Evolutionary conservation across 352 stramenopile species (phyloP).

Genomic region (Phytophthora sp.): DNA sequence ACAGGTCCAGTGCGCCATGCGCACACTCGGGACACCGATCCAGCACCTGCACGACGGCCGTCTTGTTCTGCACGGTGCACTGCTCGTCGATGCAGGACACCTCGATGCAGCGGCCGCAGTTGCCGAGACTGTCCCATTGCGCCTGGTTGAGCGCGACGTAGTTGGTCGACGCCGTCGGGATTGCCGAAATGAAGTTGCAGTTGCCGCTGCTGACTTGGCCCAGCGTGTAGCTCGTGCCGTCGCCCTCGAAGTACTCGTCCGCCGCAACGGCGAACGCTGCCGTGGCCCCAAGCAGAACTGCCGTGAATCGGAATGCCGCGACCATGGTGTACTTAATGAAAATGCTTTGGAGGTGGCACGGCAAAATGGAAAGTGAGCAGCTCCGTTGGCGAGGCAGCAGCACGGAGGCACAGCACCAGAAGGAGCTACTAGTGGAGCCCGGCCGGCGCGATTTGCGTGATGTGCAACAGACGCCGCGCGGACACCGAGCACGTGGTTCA

Average conservation of each 20-base stretch:
- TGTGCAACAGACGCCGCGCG: slow-evolving; percentile 16
- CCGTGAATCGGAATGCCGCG: slow-evolving; percentile 10
- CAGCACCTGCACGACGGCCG: slow-evolving; percentile 67
- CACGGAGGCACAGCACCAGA: slow-evolving; percentile 12
- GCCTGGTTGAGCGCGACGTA: slow-evolving; percentile 75
- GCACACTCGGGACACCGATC: slow-evolving; percentile 78
- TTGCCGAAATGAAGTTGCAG: slow-evolving; percentile 65
- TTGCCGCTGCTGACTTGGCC: slow-evolving; percentile 44
- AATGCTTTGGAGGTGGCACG: neutral
- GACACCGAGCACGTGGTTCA: slow-evolving; percentile 29
- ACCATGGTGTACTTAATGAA: slow-evolving; percentile 19
- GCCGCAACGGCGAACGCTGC: slow-evolving; percentile 7
- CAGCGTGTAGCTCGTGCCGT: slow-evolving; percentile 54
- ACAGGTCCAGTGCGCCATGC: slow-evolving; percentile 73
- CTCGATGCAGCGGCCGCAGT: slow-evolving; percentile 66
- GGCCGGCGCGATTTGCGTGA: slow-evolving; percentile 14
- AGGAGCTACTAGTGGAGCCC: neutral
- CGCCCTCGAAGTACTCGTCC: slow-evolving; percentile 44
- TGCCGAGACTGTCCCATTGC: slow-evolving; percentile 59
- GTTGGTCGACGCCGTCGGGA: slow-evolving; percentile 49
- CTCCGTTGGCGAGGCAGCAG: slow-evolving; percentile 3
- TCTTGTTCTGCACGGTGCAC: slow-evolving; percentile 50
- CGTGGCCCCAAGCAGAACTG: slow-evolving; percentile 3
- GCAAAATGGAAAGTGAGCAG: slow-evolving; percentile 31
- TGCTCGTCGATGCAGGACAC: slow-evolving; percentile 63